These are phyloP conservation scores for Mortierella antarctica DNA, from an alignment of 192 early-diverging fungal genomes.

Conservation along the genomic window DNA sequence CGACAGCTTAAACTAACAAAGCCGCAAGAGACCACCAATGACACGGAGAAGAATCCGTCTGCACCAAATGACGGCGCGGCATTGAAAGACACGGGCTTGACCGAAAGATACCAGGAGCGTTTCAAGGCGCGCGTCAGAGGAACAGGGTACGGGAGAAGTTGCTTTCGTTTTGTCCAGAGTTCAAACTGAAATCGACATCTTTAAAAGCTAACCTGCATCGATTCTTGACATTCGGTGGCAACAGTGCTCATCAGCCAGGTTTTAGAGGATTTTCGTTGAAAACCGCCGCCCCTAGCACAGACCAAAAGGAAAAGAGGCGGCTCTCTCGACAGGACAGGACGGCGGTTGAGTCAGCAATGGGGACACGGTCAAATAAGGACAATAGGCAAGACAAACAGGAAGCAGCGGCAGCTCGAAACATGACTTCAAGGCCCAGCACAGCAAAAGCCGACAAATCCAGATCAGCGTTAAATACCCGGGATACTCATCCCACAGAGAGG, in stretches of 20 bases:
- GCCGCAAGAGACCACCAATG: background rate
- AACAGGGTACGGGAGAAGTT: conserved; percentile 21
- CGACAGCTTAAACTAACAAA: background rate
- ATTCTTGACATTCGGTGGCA: background rate
- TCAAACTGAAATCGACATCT: background rate
- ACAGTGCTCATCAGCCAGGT: conserved; percentile 21
- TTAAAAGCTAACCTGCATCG: background rate
- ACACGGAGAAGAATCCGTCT: background rate
- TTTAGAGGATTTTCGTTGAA: conserved; percentile 32
- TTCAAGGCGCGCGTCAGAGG: conserved; percentile 29
- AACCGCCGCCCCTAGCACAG: background rate
- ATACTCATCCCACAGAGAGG: background rate
- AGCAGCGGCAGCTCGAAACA: background rate
- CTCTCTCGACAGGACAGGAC: no score
- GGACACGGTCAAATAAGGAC: background rate
- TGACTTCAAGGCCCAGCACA: background rate
- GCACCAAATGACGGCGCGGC: no score
- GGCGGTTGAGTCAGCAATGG: no score
- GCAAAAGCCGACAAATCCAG: background rate
- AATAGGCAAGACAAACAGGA: background rate
- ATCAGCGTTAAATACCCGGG: background rate
- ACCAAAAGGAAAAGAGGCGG: background rate
- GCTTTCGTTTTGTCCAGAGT: background rate
- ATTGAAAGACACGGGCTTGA: conserved; percentile 12
- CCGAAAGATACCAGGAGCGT: conserved; percentile 33